Base-by-base conservation (phyloP, 306 rosid species). In the Castanospermum australe region DNA sequence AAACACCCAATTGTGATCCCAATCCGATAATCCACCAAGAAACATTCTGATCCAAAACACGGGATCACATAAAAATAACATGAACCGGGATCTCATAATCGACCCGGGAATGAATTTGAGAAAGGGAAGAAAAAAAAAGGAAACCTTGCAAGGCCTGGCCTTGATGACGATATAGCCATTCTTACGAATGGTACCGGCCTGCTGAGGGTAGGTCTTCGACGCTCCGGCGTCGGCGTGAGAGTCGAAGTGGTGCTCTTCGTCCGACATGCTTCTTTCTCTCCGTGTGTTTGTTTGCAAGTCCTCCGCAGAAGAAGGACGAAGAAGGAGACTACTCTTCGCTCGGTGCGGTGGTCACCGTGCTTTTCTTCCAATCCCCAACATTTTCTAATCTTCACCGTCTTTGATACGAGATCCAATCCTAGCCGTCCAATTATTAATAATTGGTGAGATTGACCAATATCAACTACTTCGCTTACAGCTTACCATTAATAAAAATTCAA, bases 211-310 rank as follows among this genome's bases (percentile, higher is more conserved):
- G 8, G 96, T 91, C 81, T 91, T 87, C 44, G 96, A 91, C 0
- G 96, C 93, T 9, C 96, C 96, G 4, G 93, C 91, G 54, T 89
- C 93, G 10, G 90, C 96, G 17, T 84, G 84, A 14, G 93, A 82
- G 51, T 91, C 93, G 67, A 91, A 91, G 59, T 91, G 93, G 80
- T 91, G 92, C 71, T 91, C 96, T 65, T 91, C 89, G 79, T 89
- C 96, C 10, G 92, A 91, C 96, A 89, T 89, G 25, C 8, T 52
- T 12, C 18, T 33, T 10, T 38, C 47, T 38, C 12, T n/a, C n/a
- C n/a, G n/a, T n/a, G n/a, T n/a, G n/a, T n/a, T n/a, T n/a, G n/a
- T n/a, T n/a, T n/a, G n/a, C n/a, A n/a, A n/a, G n/a, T n/a, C n/a
- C 28, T 6, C 1, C 21, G 50, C 50, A 50, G 35, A 30, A 5